Evolutionary conservation across 2,329 filamentous ascomycete genomes (phyloP), one percentile per base, ranked within the genome.

Genomic region (Paraconiothyrium brasiliense): DNA sequence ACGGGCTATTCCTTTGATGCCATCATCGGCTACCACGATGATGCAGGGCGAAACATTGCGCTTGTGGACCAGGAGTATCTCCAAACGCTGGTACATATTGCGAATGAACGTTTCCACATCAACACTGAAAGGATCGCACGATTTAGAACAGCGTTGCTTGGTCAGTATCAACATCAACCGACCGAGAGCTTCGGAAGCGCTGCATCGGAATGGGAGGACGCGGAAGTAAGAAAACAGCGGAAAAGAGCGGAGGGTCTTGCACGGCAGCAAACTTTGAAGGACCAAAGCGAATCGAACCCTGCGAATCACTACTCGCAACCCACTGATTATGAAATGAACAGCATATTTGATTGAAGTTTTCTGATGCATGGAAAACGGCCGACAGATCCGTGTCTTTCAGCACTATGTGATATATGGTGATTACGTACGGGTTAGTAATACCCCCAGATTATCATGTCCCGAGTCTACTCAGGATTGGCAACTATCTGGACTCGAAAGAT

Each of bases 1-100:
- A 91, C 92, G 77, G 94, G 94, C 0, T 84, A 97, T 1, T 86
- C 88, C 0, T 87, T 97, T 63, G 92, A 97, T 79, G 92, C 91
- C 1, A 84, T 97, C 30, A 85, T 98, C 35, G 94, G 92, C 0
- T 83, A 80, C 49, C 72, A 80, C 57, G 69, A 77, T 51, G 60
- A 74, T 3, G 56, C 68, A 7, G 74, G 85, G 22, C 76, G 73
- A 4, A 66, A 80, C 63, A 82, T 85, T 39, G 63, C 73, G 14
- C 71, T 81, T 24, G 91, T 97, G 1, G 82, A 87, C 1, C 84
- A 89, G 37, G 81, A 82, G 9, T 93, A 95, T 71, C 83, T 97
- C 5, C 80, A 80, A 46, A 87, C 85, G 60, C 81, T 97, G 14
- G 79, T 94, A 13, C 77, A 80, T 3, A 85, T 97, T 59, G 88